Conservation (phyloP, 2,329 filamentous ascomycete species). For the Aspergillus aculeatinus region DNA sequence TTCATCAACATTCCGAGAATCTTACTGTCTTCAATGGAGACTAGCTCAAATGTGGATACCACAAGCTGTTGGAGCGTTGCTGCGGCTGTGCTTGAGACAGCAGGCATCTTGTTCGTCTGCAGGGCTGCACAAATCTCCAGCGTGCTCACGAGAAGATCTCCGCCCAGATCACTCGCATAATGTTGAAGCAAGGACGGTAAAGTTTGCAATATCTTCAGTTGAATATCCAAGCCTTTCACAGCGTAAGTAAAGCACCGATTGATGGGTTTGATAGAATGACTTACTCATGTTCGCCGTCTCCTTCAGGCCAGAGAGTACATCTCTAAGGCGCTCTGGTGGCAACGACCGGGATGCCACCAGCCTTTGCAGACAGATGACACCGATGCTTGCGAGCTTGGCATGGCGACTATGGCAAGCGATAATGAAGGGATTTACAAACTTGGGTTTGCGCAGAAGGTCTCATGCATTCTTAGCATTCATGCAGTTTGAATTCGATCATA, state of each 20-base stretch:
- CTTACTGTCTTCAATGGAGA: constrained; percentile 75
- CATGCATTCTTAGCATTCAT: constrained; percentile 29
- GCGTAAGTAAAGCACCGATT: constrained; percentile 22
- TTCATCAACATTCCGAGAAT: background rate
- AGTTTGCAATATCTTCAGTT: constrained; percentile 92
- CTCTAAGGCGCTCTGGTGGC: constrained; percentile 74
- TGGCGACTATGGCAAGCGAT: constrained; percentile 89
- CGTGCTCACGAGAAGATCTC: constrained; percentile 75
- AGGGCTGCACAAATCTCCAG: constrained; percentile 90
- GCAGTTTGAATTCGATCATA: background rate
- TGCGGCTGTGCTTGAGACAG: constrained; percentile 92
- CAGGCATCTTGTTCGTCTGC: constrained; percentile 86
- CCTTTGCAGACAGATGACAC: constrained; percentile 83
- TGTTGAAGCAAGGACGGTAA: constrained; percentile 87
- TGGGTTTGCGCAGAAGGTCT: constrained; percentile 80
- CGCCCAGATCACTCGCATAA: constrained; percentile 77
- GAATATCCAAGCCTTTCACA: constrained; percentile 71
- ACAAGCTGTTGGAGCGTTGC: constrained; percentile 95
- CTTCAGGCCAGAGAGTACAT: constrained; percentile 83
- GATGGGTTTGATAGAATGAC: constrained; percentile 25
- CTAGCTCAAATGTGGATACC: constrained; percentile 89
- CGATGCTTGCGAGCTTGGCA: constrained; percentile 83
- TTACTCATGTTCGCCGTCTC: constrained; percentile 72
- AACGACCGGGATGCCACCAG: constrained; percentile 80
- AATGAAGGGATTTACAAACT: constrained; percentile 90